Conservation (phyloP, 2,329 filamentous ascomycete genomes). For the Beauveria asiatica region DNA sequence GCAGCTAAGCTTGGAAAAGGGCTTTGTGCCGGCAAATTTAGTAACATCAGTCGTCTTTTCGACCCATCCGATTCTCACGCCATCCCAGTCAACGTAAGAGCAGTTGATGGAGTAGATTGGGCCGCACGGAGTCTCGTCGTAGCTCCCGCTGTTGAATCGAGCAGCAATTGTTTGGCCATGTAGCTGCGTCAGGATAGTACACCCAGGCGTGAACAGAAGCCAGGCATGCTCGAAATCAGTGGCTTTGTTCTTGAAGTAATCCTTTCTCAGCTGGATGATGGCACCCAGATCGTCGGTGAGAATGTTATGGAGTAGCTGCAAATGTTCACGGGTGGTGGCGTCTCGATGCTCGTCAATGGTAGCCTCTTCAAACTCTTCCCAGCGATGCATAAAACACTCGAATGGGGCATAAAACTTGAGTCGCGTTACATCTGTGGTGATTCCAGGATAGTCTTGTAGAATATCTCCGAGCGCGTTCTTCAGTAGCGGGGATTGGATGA, state of each 20-base stretch:
- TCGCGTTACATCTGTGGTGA: slow-evolving; percentile 50
- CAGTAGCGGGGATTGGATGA: slow-evolving; percentile 54
- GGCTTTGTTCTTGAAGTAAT: slow-evolving; percentile 69
- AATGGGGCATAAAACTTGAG: slow-evolving; percentile 55
- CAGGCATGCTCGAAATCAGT: slow-evolving; percentile 85
- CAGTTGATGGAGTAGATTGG: slow-evolving; percentile 71
- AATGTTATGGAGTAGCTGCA: slow-evolving; percentile 67
- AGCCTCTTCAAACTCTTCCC: slow-evolving; percentile 38
- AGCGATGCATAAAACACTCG: slow-evolving; percentile 57
- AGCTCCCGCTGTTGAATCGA: slow-evolving; percentile 72
- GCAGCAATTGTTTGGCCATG: slow-evolving; percentile 71
- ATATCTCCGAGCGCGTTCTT: slow-evolving; percentile 47
- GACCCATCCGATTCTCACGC: slow-evolving; percentile 74
- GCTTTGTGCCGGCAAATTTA: slow-evolving; percentile 69
- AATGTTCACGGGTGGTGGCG: slow-evolving; percentile 32
- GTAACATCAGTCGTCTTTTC: slow-evolving; percentile 60
- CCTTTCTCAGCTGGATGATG: slow-evolving; percentile 42
- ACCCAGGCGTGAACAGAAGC: slow-evolving; percentile 83
- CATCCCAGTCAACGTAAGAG: slow-evolving; percentile 78
- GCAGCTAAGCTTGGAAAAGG: slow-evolving; percentile 68
- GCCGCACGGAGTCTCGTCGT: slow-evolving; percentile 59
- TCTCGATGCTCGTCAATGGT: slow-evolving; percentile 34
- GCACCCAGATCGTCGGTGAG: slow-evolving; percentile 27
- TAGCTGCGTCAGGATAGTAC: slow-evolving; percentile 66
- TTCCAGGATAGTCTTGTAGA: slow-evolving; percentile 49